Percentiles rank a stretch among this genome's conserved stretches.
These are phyloP conservation scores for Trichoderma koningiopsis DNA, from an alignment of 2,329 filamentous ascomycete species.

Conservation along the genomic window DNA sequence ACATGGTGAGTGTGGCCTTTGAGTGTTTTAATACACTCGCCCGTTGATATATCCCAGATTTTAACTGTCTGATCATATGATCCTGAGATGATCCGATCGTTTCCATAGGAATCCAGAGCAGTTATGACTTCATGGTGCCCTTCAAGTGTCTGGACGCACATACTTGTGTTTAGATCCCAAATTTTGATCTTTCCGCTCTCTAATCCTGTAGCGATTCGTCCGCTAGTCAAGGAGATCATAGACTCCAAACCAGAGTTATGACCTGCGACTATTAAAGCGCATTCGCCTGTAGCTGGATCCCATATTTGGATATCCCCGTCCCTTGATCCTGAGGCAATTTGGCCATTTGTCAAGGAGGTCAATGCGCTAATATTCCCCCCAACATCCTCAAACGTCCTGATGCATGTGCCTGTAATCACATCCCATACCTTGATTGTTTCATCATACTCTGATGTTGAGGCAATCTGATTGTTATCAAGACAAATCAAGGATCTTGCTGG, in stretches of 20 bases:
- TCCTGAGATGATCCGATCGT: neutral
- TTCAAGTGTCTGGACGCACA: neutral
- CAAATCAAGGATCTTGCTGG: neutral
- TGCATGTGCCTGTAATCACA: neutral
- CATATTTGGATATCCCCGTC: neutral
- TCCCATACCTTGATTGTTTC: neutral
- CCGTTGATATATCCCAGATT: slow-evolving; percentile 18
- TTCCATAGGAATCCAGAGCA: neutral
- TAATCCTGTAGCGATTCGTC: neutral
- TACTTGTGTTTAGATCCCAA: slow-evolving; percentile 17
- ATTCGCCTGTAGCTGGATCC: neutral
- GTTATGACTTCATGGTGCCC: neutral
- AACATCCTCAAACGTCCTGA: neutral
- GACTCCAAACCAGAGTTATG: neutral
- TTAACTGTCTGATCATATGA: neutral
- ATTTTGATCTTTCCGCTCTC: slow-evolving; percentile 10
- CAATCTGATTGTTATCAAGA: neutral
- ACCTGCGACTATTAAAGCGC: slow-evolving; percentile 19
- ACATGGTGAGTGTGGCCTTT: neutral
- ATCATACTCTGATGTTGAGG: neutral
- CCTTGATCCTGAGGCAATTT: neutral
- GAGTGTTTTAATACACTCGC: neutral
- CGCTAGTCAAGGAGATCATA: neutral
- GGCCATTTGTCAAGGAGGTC: neutral
- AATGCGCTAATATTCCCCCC: neutral